phyloP scores from a whole-genome alignment of 345 rosid genomes.

The Garcia nutans region DNA sequence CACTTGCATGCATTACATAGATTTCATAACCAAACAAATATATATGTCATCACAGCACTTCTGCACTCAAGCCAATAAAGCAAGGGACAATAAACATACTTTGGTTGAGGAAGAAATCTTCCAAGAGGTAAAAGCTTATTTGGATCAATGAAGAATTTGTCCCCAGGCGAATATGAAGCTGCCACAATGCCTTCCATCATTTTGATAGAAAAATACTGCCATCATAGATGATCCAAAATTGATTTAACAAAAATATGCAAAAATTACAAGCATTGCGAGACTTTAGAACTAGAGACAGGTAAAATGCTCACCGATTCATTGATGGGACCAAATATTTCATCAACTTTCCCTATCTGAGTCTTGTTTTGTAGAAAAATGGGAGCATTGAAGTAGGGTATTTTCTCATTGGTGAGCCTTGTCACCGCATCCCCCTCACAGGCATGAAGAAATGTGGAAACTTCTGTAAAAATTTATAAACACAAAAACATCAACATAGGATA shows the following conservation, averaged over 20 bases:
- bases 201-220: conserved; percentile 75
- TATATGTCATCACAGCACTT: no score
- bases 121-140: conserved; percentile 78
- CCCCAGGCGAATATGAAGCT: conserved; percentile 66
- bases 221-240: neutral
- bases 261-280: neutral
- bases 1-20: neutral
- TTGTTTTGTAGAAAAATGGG: conserved; percentile 78
- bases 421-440: conserved; percentile 98
- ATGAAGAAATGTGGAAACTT: conserved; percentile 75
- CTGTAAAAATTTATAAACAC: conserved; percentile 31
- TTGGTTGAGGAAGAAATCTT: conserved; percentile 86
- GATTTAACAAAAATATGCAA: neutral
- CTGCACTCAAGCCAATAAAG: no score
- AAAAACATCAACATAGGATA: neutral
- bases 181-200: conserved; percentile 97
- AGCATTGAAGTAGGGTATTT: conserved; percentile 83
- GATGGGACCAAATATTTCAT: conserved; percentile 93
- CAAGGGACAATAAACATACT: conserved; percentile 43
- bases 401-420: conserved; percentile 74
- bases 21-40: neutral
- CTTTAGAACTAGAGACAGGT: neutral
- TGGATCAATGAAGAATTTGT: conserved; percentile 86
- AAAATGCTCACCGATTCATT: conserved; percentile 73
- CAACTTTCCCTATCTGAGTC: conserved; percentile 93